A percentile compares a stretch with the other conserved stretches of the same genome.
Conservation (phyloP, 2,329 filamentous ascomycete species). For the Phialocephala subalpina region DNA sequence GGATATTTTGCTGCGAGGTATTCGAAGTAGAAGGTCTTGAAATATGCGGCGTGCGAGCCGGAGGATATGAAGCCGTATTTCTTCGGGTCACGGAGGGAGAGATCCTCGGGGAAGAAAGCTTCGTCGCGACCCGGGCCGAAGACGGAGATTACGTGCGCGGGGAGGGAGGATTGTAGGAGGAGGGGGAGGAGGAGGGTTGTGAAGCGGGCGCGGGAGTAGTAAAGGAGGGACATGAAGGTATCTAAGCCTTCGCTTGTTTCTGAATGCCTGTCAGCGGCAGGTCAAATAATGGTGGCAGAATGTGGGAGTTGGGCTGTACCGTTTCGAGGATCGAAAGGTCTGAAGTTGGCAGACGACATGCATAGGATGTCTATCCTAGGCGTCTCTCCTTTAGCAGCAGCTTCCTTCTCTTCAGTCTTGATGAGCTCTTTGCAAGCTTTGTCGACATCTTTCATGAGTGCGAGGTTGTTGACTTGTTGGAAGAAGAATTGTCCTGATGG, state of each 20-base stretch:
- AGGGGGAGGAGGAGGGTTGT: slow-evolving; percentile 41
- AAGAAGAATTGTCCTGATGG: slow-evolving; percentile 45
- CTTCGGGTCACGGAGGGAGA: slow-evolving; percentile 41
- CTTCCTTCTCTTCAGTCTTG: slow-evolving; percentile 35
- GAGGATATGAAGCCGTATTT: slow-evolving; percentile 41
- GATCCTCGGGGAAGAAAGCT: slow-evolving; percentile 35
- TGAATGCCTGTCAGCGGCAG: slow-evolving; percentile 21
- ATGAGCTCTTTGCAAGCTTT: slow-evolving; percentile 39
- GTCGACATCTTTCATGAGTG: slow-evolving; percentile 46
- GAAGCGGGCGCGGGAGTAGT: slow-evolving; percentile 45
- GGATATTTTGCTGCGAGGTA: slow-evolving; percentile 40
- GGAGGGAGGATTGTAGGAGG: slow-evolving; percentile 33
- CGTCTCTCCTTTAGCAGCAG: background rate
- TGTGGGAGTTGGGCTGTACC: slow-evolving; percentile 24
- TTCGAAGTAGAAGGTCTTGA: slow-evolving; percentile 46
- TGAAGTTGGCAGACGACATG: slow-evolving; percentile 36
- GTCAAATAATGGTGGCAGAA: background rate
- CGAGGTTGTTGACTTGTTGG: slow-evolving; percentile 42
- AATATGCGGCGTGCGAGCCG: slow-evolving; percentile 43
- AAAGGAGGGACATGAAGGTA: slow-evolving; percentile 40
- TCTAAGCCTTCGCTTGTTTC: slow-evolving; percentile 46
- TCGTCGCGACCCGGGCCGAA: slow-evolving; percentile 44
- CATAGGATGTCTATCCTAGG: slow-evolving; percentile 46
- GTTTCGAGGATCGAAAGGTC: slow-evolving; percentile 19
- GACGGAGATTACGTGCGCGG: slow-evolving; percentile 44